These are phyloP conservation scores for Schizochytrium sp. DNA, from an alignment of 108 stramenopile species.

Conservation along the genomic window DNA sequence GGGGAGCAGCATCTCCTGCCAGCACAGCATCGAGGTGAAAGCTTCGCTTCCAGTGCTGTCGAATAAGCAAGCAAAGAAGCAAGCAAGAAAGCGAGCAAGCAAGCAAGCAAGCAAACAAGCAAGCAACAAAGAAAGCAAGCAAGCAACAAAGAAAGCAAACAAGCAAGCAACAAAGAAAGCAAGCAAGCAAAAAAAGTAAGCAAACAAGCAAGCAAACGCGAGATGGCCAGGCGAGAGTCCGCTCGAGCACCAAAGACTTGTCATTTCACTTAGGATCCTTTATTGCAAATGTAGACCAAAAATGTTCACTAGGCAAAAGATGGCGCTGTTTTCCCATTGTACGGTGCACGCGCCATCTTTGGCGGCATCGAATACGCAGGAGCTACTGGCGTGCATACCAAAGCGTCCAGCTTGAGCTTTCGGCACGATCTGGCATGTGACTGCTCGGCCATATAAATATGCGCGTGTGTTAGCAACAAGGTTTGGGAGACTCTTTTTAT, in stretches of 20 bases:
- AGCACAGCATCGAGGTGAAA: too few relatives aligned
- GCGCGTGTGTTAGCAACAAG: too few relatives aligned
- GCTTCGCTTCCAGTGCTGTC: background rate
- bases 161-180: too few relatives aligned
- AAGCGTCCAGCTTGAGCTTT: background rate
- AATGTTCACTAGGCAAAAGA: background rate
- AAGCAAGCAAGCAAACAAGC: too few relatives aligned
- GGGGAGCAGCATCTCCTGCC: too few relatives aligned
- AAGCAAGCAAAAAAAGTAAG: too few relatives aligned
- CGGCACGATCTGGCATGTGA: background rate
- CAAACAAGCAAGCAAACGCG: background rate
- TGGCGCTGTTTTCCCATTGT: background rate
- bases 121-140: too few relatives aligned
- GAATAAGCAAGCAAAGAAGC: too few relatives aligned
- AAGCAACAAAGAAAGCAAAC: too few relatives aligned
- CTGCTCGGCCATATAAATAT: background rate
- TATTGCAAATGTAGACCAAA: background rate
- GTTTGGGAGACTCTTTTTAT: background rate
- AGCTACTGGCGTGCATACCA: background rate
- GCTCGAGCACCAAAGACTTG: background rate
- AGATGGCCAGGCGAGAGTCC: background rate
- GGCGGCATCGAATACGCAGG: background rate
- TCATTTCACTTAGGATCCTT: background rate
- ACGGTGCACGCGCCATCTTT: background rate
- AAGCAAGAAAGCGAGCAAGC: too few relatives aligned